Base-by-base conservation (phyloP, 768 basidiomycete species). In the Hortiboletus campestris region DNA sequence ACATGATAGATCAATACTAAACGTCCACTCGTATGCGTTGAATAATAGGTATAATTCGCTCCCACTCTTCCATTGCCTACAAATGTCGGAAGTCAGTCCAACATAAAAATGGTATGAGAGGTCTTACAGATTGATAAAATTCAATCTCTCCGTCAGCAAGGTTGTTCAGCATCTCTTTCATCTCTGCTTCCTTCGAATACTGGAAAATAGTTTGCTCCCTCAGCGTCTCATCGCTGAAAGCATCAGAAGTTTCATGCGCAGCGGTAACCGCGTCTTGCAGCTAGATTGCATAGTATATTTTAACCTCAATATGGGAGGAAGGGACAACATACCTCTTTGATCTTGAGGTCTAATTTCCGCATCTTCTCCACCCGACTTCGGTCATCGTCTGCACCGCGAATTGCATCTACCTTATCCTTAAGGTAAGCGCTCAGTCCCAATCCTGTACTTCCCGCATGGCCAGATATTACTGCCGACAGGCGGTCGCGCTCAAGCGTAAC, bases 41-140 rank as follows among this genome's bases (percentile, higher is more conserved):
- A 67, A 96, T 86, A 63, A 94, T 77, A 63, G 94, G 91, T 80
- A 94, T 93, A 68, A 95, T 89, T 73, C 89, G 80, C 51, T 98
- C 94, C 94, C 94, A 98, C 71, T 98, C 94, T 63, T 98, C 93
- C 90, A 96, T 94, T 51, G 91, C 85, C 88, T 93, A 60, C 19
- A 49, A 40, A 50, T 47, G 48, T 47, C 43, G 28, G 45, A 49
- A 31, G 57, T 51, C 45, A 56, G 53, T 31, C 46, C 41, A 29
- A 25, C 13, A 62, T 17, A 36, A 22, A 48, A 49, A 51, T 4
- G 17, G 50, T 53, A 34, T 31, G 53, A 40, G 5, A n/a, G 22
- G n/a, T 66, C 76, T 56, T 69, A 88, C 91, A 62, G 88, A 82
- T 74, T 89, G 89, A 70, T 97, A 92, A 71, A 97, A 92, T 69